Conservation (phyloP, 2,329 filamentous ascomycete species). For the Talaromyces sp. region DNA sequence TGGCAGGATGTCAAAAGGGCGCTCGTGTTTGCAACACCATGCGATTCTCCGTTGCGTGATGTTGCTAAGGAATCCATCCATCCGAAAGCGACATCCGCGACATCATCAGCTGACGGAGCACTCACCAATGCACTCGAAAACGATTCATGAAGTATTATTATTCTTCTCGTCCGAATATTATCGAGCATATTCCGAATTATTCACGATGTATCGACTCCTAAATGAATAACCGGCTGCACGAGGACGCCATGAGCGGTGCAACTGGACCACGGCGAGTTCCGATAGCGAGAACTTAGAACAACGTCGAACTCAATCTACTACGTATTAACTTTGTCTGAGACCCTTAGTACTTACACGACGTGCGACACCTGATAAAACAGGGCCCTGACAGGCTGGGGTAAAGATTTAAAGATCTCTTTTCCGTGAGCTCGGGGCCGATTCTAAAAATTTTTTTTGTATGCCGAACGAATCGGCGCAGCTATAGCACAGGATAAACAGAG, state of each 20-base stretch:
- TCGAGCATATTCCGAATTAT: background rate
- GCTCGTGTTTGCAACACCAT: conserved; percentile 8
- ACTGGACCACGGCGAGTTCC: conserved; percentile 9
- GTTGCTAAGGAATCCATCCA: background rate
- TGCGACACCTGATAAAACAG: background rate
- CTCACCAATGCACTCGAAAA: background rate
- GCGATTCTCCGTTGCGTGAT: background rate
- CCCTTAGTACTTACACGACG: background rate
- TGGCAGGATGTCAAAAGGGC: background rate
- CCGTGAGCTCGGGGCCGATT: conserved; percentile 8
- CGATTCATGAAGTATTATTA: background rate
- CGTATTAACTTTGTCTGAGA: too few species aligned
- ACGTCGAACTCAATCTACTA: too few species aligned
- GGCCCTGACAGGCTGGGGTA: background rate
- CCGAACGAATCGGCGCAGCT: background rate
- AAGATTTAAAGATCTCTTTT: background rate
- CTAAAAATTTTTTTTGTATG: background rate
- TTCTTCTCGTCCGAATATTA: conserved; percentile 5
- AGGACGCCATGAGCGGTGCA: background rate
- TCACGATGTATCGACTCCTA: background rate
- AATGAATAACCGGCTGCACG: background rate
- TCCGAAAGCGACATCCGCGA: conserved; percentile 10
- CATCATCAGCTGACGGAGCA: background rate
- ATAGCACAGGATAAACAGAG: background rate
- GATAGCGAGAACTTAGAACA: too few species aligned